Evolutionary conservation across 2,329 filamentous ascomycete species (phyloP).

Genomic region (Diaporthe citriasiana): DNA sequence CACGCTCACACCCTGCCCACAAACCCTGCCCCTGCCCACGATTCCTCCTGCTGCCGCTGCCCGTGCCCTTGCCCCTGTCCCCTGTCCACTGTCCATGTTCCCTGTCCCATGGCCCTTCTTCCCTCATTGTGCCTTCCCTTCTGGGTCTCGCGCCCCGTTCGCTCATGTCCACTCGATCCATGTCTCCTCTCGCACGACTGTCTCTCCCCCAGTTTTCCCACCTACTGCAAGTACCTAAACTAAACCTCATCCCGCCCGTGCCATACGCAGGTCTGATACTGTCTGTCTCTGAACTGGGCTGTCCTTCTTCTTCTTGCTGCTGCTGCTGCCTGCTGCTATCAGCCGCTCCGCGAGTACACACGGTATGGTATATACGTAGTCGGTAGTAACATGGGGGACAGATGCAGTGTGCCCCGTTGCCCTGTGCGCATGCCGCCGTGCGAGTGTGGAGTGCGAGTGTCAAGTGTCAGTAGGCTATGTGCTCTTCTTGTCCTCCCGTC

Average conservation of each 20-base stretch:
- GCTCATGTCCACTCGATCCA: slow-evolving; percentile 28
- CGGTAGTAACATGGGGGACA: neutral
- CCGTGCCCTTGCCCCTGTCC: slow-evolving; percentile 4
- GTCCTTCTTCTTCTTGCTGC: neutral
- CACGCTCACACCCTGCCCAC: slow-evolving; percentile 17
- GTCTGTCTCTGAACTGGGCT: neutral
- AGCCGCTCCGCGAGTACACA: neutral
- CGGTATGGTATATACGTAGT: too few relatives aligned
- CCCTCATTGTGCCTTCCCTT: slow-evolving; percentile 31
- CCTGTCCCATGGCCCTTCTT: slow-evolving; percentile 17
- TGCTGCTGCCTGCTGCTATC: neutral
- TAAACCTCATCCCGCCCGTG: neutral
- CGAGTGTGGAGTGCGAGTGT: slow-evolving; percentile 20
- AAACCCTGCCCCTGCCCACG: slow-evolving; percentile 11
- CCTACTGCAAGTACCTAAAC: slow-evolving; percentile 14
- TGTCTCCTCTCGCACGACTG: slow-evolving; percentile 18
- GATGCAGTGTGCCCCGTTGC: slow-evolving; percentile 9
- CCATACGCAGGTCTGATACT: slow-evolving; percentile 13
- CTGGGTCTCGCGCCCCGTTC: slow-evolving; percentile 32
- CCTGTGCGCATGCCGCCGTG: slow-evolving; percentile 23
- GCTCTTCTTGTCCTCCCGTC: slow-evolving; percentile 28
- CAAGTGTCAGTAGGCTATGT: slow-evolving; percentile 26
- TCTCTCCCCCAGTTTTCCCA: slow-evolving; percentile 19
- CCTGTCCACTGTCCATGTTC: neutral
- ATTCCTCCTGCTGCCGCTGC: slow-evolving; percentile 17